Evolutionary conservation across 805 yeast genomes (phyloP), one percentile per base, ranked within the genome.

Genomic region (Spathaspora gorwiae): DNA sequence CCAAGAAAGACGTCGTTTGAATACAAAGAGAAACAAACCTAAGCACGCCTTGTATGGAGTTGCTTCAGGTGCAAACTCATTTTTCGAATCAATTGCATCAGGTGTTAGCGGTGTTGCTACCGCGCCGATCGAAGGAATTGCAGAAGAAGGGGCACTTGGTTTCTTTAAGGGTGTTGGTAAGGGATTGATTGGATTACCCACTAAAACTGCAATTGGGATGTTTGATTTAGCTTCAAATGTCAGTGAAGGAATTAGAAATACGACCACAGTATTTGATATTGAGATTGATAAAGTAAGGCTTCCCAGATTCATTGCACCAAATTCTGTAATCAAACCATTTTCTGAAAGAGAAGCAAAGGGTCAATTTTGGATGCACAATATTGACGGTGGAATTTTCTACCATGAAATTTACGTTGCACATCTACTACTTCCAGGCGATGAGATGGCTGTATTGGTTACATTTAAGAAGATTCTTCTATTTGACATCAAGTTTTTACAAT

Each of bases 171-270:
- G 99, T 1, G 59, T 94, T 3, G 99, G 99, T 4, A 87, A 84
- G 56, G 99, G 99, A 10, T 59, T 95, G n/a, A 80, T 94, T 46
- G 99, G 99, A 0, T 67, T 95, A 29, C 99, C 99, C 0, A 90
- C 99, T 0, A 94, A 94, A 69, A 88, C 98, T 0, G 96, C 97
- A 0, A 90, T 92, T 54, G 99, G 99, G 10, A 61, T 94, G 24
- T 83, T 94, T 53, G 99, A 94, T 60, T 72, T 95, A 50, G 96
- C 98, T 0, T 85, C 87, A 44, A 92, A 88, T 62, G 83, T 94
- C 33, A 83, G 96, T 66, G 97, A 90, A 60, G 98, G 98, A 26
- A 90, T 95, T 40, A 76, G 90, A 48, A 90, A 84, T 60, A 87
- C 97, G 0, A 89, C 99, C 0, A 87, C 96, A 0, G 92, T 87